A percentile compares a stretch with the other conserved stretches of the same genome.
These are phyloP conservation scores for Aspergillus campestris DNA, from an alignment of 495 filamentous ascomycete genomes.

Conservation along the genomic window DNA sequence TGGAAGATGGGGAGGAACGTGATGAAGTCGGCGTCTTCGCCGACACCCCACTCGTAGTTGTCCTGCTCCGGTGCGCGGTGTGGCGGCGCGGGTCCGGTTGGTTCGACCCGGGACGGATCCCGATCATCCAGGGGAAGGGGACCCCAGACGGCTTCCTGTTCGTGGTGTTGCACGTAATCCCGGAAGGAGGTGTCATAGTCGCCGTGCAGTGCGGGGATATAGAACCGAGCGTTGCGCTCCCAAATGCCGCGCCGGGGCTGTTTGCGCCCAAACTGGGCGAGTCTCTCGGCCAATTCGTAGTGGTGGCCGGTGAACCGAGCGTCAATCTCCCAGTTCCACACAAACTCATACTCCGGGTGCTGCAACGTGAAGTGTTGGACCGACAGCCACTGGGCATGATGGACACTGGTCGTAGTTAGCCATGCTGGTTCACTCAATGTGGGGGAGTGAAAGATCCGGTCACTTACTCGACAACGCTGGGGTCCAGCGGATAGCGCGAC, in stretches of 20 bases:
- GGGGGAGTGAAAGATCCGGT: no score
- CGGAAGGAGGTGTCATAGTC: conserved; percentile 43
- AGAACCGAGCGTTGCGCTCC: conserved; percentile 66
- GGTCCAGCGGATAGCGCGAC: conserved; percentile 42
- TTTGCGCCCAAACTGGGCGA: conserved; percentile 48
- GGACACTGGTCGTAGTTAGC: no score
- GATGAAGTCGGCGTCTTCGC: conserved; percentile 66
- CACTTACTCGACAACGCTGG: no score
- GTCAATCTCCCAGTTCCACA: conserved; percentile 72
- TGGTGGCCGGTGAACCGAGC: conserved; percentile 58
- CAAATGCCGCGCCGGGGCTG: conserved; percentile 60
- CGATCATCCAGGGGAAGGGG: conserved; percentile 36
- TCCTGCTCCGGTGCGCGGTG: conserved; percentile 45
- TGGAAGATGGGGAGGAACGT: conserved; percentile 62
- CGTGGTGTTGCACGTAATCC: conserved; percentile 34
- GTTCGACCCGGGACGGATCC: conserved; percentile 25
- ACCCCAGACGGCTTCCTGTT: conserved; percentile 52
- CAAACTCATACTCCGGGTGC: conserved; percentile 60
- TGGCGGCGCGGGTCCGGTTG: conserved; percentile 52
- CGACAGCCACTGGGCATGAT: not conserved
- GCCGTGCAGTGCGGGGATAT: conserved; percentile 55
- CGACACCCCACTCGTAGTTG: conserved; percentile 60
- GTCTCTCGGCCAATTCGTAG: conserved; percentile 56
- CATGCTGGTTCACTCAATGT: no score
- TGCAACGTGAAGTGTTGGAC: conserved; percentile 47